phyloP scores from a whole-genome alignment of 768 basidiomycete genomes.

The Panellus pusillus region DNA sequence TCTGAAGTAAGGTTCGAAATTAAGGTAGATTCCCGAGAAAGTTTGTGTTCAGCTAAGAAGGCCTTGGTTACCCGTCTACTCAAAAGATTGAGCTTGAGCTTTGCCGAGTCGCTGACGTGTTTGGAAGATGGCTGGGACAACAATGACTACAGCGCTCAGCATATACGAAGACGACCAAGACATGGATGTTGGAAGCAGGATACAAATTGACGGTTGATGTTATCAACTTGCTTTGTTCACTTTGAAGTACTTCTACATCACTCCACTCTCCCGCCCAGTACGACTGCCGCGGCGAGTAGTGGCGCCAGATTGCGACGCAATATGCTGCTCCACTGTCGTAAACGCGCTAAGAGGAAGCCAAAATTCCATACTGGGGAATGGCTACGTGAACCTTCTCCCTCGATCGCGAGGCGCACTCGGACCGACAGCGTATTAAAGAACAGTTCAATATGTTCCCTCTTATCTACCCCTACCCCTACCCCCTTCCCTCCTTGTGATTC shows the following conservation, averaged over 20 bases:
- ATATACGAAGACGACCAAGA: too few species aligned
- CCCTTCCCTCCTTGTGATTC: background rate
- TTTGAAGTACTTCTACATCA: too few species aligned
- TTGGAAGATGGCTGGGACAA: too few species aligned
- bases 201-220: too few species aligned
- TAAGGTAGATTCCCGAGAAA: background rate
- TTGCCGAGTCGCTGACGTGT: background rate
- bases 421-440: constrained; percentile 2
- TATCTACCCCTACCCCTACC: background rate
- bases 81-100: background rate
- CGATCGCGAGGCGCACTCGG: constrained; percentile 9
- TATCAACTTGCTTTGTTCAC: too few species aligned
- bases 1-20: background rate
- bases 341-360: background rate
- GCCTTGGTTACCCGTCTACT: constrained; percentile 5
- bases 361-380: background rate
- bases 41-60: background rate
- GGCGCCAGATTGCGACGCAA: background rate
- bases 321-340: background rate
- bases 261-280: too few species aligned
- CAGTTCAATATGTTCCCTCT: background rate
- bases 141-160: too few species aligned
- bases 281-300: too few species aligned
- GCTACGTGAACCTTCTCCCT: background rate
- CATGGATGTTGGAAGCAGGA: too few species aligned